Base-by-base conservation (phyloP, 2,329 filamentous ascomycete species). In the Alternaria gansuensis region DNA sequence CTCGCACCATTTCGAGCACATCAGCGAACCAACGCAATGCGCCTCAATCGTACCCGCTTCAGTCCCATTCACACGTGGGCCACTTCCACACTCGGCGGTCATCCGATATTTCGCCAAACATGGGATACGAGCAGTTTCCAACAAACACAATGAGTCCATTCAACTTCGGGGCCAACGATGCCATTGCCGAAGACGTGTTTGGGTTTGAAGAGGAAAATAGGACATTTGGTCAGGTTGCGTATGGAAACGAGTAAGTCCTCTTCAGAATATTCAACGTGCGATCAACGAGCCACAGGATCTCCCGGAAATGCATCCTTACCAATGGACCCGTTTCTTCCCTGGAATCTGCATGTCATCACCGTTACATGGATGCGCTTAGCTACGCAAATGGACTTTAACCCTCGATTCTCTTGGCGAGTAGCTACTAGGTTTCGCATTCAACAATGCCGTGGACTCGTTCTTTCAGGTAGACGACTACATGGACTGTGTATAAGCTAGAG, bases 191-290 rank as follows among this genome's bases (percentile, higher is more conserved):
- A 5, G 13, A 14, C 7, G 13, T 48, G 24, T 14, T n/a, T 23
- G 23, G 23, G 11, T 13, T 26, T 8, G 40, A 36, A 10, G 7
- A 33, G 28, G 26, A 23, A 24, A 33, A 9, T 3, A 40, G 10
- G 14, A 24, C 7, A 37, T 24, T 55, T 28, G 46, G 23, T 43
- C 51, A 40, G n/a, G 24, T 28, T 34, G 33, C 17, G 45, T 43
- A 50, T 13, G 10, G n/a, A 13, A 56, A 14, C 26, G 41, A 51
- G 60, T 63, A 60, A 63, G 60, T 62, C 7, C n/a, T 46, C 33
- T 62, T 36, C 45, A 48, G 8, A 37, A 37, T 56, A 7, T 51
- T 23, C 50, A 51, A n/a, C 24, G n/a, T 31, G 33, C n/a, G n/a
- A 31, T 60, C 48, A 54, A 50, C 24, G 3, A 54, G 44, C 51